These are phyloP conservation scores for Emiliania huxleyi DNA, from an alignment of 78 protist genomes.

Conservation along the genomic window DNA sequence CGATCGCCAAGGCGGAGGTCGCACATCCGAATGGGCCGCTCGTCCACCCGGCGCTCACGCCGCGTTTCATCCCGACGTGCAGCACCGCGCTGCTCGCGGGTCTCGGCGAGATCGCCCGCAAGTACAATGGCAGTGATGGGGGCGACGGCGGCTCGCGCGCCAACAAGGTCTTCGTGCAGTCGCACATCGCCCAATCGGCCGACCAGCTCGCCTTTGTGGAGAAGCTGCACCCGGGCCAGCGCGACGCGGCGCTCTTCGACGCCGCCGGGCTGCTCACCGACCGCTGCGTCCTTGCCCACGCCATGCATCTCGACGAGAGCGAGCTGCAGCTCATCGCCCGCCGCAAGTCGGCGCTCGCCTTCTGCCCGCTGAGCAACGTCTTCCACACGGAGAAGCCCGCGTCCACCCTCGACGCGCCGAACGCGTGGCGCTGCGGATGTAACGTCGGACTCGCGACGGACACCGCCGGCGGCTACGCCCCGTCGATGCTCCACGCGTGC, in stretches of 20 bases:
- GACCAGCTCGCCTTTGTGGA: background rate
- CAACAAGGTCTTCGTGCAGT: constrained; percentile 68
- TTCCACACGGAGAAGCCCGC: constrained; percentile 20
- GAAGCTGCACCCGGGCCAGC: background rate
- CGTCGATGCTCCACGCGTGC: constrained; percentile 72
- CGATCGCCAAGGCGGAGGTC: background rate
- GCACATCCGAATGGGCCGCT: background rate
- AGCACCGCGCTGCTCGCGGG: constrained; percentile 56
- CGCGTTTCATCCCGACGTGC: constrained; percentile 84
- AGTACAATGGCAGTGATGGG: background rate
- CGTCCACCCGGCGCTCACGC: constrained; percentile 65
- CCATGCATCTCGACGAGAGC: constrained; percentile 55
- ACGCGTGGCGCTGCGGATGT: too few species aligned
- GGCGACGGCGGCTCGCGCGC: too few species aligned
- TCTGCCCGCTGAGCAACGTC: constrained; percentile 82
- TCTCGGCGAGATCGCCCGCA: constrained; percentile 35
- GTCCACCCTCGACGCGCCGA: too few species aligned
- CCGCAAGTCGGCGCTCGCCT: constrained; percentile 53
- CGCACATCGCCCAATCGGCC: constrained; percentile 71
- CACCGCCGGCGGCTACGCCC: constrained; percentile 71
- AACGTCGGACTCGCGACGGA: constrained; percentile 85
- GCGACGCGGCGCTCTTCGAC: background rate
- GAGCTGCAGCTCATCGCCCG: constrained; percentile 44
- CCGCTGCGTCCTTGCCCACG: constrained; percentile 80
- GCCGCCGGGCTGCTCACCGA: constrained; percentile 55